These are phyloP conservation scores for Xylariaceae sp. DNA, from an alignment of 2,329 filamentous ascomycete genomes.

Conservation along the genomic window DNA sequence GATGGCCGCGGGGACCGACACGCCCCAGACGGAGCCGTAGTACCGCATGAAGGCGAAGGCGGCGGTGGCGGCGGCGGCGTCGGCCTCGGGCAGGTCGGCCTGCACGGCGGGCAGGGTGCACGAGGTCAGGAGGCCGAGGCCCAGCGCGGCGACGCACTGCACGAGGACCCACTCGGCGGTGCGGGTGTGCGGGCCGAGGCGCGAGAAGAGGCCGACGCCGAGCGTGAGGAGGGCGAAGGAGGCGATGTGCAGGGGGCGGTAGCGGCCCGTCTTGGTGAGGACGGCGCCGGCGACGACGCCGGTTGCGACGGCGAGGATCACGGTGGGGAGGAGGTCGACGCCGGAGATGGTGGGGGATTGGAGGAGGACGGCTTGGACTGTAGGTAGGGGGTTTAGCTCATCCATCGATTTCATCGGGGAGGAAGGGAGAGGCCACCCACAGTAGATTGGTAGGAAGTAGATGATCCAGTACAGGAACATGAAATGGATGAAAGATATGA, in stretches of 20 bases:
- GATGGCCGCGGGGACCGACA: conserved; percentile 4
- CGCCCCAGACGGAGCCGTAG: conserved; percentile 7
- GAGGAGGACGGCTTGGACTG: conserved; percentile 14
- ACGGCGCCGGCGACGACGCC: conserved; percentile 16
- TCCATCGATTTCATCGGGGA: too few species aligned
- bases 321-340: conserved; percentile 1
- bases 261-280: conserved; percentile 38
- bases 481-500: conserved; percentile 32
- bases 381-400: too few species aligned
- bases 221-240: conserved; percentile 29
- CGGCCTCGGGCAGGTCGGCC: conserved; percentile 28
- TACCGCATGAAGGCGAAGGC: conserved; percentile 37
- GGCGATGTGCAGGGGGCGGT: conserved; percentile 31
- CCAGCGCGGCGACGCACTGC: conserved; percentile 34
- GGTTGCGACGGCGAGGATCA: not conserved
- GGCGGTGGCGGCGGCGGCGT: conserved; percentile 30
- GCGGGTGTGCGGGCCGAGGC: conserved; percentile 26
- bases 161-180: conserved; percentile 32
- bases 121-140: conserved; percentile 37
- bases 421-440: too few species aligned
- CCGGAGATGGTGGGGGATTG: not conserved
- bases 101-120: conserved; percentile 36
- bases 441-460: conserved; percentile 39
- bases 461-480: conserved; percentile 29
- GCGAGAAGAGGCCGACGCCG: conserved; percentile 31